phyloP scores from a whole-genome alignment of 352 stramenopile species.

The Chrysophaeum taylorii region DNA sequence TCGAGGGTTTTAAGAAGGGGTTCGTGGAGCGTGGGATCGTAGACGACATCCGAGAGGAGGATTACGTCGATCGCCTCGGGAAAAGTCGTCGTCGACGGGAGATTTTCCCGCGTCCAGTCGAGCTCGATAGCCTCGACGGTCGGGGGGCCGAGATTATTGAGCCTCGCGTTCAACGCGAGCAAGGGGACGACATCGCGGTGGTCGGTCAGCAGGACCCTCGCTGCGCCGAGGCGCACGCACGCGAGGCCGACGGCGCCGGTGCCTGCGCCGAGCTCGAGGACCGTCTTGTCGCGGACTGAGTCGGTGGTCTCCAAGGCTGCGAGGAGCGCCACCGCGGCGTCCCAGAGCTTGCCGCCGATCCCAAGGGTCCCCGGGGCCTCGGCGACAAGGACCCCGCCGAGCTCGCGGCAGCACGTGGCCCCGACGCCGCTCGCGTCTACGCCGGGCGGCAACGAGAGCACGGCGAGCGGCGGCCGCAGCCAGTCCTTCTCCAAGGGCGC shows the following conservation, averaged over 20 bases:
- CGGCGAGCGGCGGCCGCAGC: background rate
- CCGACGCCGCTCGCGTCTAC: background rate
- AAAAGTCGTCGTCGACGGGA: too few relatives aligned
- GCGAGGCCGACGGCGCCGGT: slow-evolving; percentile 7
- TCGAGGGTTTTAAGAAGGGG: background rate
- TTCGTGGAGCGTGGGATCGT: background rate
- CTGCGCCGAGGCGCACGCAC: background rate
- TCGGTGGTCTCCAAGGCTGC: background rate
- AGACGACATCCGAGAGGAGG: background rate
- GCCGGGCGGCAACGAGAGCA: background rate
- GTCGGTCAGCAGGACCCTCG: background rate
- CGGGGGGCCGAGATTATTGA: background rate
- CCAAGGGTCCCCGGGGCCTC: background rate
- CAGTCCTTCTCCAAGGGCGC: background rate
- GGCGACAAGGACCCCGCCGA: background rate
- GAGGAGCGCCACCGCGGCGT: background rate
- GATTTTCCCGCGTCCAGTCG: background rate
- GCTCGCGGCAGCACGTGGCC: slow-evolving; percentile 2
- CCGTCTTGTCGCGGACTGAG: background rate
- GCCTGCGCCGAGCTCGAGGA: slow-evolving; percentile 7
- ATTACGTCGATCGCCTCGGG: background rate
- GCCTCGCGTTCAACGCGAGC: background rate
- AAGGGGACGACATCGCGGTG: background rate
- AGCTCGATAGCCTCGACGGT: background rate
- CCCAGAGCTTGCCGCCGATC: background rate